Conservation (phyloP, 768 basidiomycete genomes). For the Asterophora parasitica region DNA sequence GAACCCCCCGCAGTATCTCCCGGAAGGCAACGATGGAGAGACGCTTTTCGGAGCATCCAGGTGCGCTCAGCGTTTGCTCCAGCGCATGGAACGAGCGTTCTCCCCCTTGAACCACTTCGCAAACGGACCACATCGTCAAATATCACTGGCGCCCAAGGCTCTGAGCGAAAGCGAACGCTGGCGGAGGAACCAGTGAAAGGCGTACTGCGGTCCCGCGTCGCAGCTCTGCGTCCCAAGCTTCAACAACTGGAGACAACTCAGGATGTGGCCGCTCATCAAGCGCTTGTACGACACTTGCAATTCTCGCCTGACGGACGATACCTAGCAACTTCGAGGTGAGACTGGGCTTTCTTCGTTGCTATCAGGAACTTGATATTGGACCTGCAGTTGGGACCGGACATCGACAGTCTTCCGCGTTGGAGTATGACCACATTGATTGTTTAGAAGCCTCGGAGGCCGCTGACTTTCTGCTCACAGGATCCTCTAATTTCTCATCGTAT, state of each 20-base stretch:
- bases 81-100: constrained; percentile 9
- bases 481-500: constrained; percentile 56
- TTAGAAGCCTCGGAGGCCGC: neutral
- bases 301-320: constrained; percentile 75
- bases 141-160: constrained; percentile 14
- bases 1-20: constrained; percentile 18
- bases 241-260: constrained; percentile 50
- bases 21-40: constrained; percentile 40
- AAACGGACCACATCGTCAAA: constrained; percentile 33
- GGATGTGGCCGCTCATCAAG: constrained; percentile 59
- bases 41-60: constrained; percentile 38
- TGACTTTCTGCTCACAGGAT: constrained; percentile 34
- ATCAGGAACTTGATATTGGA: neutral
- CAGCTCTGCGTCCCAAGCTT: constrained; percentile 51
- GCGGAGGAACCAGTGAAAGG: constrained; percentile 31
- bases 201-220: constrained; percentile 48
- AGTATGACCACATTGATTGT: constrained; percentile 27
- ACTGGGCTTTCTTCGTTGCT: neutral
- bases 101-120: constrained; percentile 23
- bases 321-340: constrained; percentile 66
- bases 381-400: constrained; percentile 65
- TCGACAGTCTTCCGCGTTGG: constrained; percentile 62
- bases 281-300: constrained; percentile 66
- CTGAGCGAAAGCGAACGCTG: constrained; percentile 22
- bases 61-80: constrained; percentile 29